Percentiles rank a stretch among this genome's conserved stretches.
These are phyloP conservation scores for Thalassiosira exigua DNA, from an alignment of 352 stramenopile species.

Conservation along the genomic window DNA sequence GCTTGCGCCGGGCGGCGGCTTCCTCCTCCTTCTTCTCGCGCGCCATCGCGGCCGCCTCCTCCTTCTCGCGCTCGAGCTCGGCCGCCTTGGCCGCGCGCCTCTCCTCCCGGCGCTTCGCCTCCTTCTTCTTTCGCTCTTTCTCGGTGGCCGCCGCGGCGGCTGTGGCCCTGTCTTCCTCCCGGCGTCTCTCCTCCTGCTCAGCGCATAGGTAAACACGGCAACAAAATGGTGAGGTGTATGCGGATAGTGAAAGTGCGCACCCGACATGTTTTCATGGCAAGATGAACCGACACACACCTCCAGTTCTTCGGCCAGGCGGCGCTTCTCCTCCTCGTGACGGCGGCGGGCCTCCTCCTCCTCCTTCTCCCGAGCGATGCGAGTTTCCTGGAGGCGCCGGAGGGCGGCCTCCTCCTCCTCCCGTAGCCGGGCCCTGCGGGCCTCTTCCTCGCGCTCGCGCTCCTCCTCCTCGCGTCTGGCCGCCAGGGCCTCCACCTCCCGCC, in stretches of 20 bases:
- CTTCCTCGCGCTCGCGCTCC: too few species aligned
- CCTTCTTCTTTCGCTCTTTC: constrained; percentile 4
- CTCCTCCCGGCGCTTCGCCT: neutral
- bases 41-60: constrained; percentile 1
- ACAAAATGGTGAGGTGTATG: too few species aligned
- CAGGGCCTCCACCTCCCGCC: too few species aligned
- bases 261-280: neutral
- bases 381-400: constrained; percentile 8
- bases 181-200: constrained; percentile 33
- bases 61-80: neutral
- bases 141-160: constrained; percentile 1
- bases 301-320: constrained; percentile 10
- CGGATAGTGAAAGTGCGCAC: constrained; percentile 3
- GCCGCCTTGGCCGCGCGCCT: neutral
- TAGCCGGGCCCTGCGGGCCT: neutral
- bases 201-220: neutral
- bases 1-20: constrained; percentile 25
- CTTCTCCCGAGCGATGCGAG: neutral
- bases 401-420: constrained; percentile 18
- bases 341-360: constrained; percentile 1
- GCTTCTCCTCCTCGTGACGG: constrained; percentile 17
- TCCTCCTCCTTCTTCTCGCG: constrained; percentile 1
- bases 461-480: neutral
- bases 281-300: neutral
- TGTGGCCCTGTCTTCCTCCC: constrained; percentile 19